Evolutionary conservation across 371 early-diverging fungal species (phyloP), one percentile per base, ranked within the genome.

Genomic region (Saksenaea vasiformis): DNA sequence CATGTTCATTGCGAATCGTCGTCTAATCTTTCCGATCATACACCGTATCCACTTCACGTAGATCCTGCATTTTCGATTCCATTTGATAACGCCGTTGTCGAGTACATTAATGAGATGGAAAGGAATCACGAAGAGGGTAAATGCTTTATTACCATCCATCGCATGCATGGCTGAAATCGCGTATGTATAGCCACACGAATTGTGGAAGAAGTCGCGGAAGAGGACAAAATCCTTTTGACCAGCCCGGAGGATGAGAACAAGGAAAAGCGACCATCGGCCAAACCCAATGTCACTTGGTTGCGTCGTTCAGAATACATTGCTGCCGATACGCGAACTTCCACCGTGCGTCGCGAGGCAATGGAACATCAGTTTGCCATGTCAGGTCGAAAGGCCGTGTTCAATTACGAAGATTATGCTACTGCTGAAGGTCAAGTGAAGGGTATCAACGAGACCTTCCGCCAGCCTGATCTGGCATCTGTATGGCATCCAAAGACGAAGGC

Each of bases 401-500:
- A 60, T 24, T 58, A 31, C 28, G 65, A 60, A 26, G 86, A 85
- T 64, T 83, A 81, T 51, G 74, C 86, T 24, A 73, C 76, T 13
- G 71, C 69, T 10, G 82, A 87, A 56, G 89, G 83, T n/a, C 89
- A 93, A 70, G 71, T 92, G 57, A 77, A 69, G 22, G 82, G 87
- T 9, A 87, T 95, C 34, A 85, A 87, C 55, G 73, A 82, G 37
- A 89, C 93, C n/a, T 93, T 96, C 72, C 78, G 82, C 1, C 76
- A 64, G 41, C 83, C 84, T 10, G 78, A 83, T 34, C 63, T 90
- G 60, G 66, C 72, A 8, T 68, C 68, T 17, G 62, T 94, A 43
- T 75, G 70, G 57, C 96, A 96, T 65, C 95, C 95, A 0, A 86
- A 86, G 22, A 89, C 90, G 39, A 83, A 85, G 51, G 62, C 91